Conservation (phyloP, 352 stramenopile genomes). For the Globisporangium parvum region DNA sequence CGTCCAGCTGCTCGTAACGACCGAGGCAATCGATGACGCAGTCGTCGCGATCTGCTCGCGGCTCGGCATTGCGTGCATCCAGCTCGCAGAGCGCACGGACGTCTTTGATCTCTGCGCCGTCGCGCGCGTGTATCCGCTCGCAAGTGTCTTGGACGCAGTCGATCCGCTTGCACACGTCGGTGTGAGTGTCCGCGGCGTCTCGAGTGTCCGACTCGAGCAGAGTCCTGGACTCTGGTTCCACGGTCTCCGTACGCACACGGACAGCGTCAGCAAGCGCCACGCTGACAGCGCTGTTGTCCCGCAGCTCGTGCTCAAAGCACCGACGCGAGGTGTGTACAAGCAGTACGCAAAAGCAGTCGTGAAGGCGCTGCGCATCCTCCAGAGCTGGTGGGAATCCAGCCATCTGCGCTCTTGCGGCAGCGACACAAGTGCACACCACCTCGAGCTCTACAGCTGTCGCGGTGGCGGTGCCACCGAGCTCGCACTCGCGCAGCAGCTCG, state of each 20-base stretch:
- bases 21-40: conserved; percentile 33
- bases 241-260: conserved; percentile 13
- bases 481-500: conserved; percentile 21
- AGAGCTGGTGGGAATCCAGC: conserved; percentile 26
- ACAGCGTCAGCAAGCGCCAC: background rate
- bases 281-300: conserved; percentile 17
- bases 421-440: background rate
- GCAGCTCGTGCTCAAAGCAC: conserved; percentile 49
- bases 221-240: conserved; percentile 32
- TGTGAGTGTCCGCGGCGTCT: conserved; percentile 21
- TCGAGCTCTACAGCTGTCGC: conserved; percentile 24
- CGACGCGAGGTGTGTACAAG: conserved; percentile 58
- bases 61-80: conserved; percentile 49
- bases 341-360: conserved; percentile 53
- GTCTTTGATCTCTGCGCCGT: conserved; percentile 31
- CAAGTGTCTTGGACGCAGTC: conserved; percentile 51
- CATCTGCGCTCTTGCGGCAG: background rate
- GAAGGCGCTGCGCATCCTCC: conserved; percentile 53
- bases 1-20: conserved; percentile 43
- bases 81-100: conserved; percentile 50
- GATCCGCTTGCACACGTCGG: conserved; percentile 25
- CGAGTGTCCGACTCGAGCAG: conserved; percentile 31
- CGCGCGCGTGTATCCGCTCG: conserved; percentile 32
- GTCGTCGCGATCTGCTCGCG: conserved; percentile 37
- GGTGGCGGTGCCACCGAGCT: conserved; percentile 48